These are phyloP conservation scores for Chlorella sp. DNA, from an alignment of 139 green algal species.

Conservation along the genomic window DNA sequence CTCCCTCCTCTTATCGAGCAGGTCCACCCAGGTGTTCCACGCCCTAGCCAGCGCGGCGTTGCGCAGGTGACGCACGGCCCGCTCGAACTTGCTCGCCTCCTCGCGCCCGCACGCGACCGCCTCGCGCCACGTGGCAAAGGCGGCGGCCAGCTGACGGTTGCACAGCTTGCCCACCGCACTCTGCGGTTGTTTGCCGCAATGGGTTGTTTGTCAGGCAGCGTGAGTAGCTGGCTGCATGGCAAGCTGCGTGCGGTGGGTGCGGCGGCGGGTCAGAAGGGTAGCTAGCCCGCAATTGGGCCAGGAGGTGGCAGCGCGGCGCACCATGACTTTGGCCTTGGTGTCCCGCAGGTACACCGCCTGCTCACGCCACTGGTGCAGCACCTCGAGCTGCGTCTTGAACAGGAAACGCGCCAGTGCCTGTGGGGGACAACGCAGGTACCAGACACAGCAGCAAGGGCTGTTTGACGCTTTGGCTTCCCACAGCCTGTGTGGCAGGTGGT, in stretches of 20 bases:
- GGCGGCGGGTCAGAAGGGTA: no score
- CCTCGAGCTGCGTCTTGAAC: slow-evolving; percentile 1
- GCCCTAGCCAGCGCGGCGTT: slow-evolving; percentile 12
- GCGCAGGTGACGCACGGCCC: not conserved
- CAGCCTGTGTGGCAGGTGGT: no score
- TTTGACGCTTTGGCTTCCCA: no score
- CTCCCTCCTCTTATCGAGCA: not conserved
- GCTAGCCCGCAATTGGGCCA: no score
- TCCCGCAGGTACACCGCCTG: not conserved
- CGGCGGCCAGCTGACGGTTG: not conserved
- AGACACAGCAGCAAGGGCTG: no score
- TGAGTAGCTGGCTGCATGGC: no score
- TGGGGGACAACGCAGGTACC: no score
- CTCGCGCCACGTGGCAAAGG: not conserved
- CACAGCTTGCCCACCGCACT: no score
- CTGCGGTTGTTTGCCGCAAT: no score
- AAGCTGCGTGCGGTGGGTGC: no score
- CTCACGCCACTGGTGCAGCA: slow-evolving; percentile 17
- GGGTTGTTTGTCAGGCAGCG: no score
- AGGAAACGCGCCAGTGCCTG: not conserved
- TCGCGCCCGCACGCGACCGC: not conserved
- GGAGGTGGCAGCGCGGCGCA: no score
- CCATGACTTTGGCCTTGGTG: slow-evolving; percentile 3
- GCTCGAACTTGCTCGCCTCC: not conserved
- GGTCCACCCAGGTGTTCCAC: slow-evolving; percentile 19